A percentile compares a stretch with the other conserved stretches of the same genome.
Evolutionary conservation across 2,329 filamentous ascomycete genomes (phyloP).

Genomic region (Trichoderma simmonsii): DNA sequence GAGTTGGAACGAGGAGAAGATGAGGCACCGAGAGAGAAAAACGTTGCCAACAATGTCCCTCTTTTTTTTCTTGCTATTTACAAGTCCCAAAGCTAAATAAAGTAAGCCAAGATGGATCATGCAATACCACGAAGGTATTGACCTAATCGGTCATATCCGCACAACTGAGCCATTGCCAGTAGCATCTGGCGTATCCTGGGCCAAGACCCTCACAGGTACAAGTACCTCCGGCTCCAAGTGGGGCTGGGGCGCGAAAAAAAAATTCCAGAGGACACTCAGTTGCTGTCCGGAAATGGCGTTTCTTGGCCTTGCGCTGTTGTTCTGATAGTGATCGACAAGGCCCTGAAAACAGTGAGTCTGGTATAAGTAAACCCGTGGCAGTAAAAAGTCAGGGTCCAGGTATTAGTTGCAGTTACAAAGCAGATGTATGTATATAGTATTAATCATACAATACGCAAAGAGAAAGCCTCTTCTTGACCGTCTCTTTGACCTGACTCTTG

Average conservation of each 20-base stretch:
- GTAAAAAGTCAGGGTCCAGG: background rate
- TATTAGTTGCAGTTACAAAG: background rate
- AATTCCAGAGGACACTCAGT: background rate
- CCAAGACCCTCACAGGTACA: background rate
- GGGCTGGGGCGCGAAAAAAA: background rate
- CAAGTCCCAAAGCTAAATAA: background rate
- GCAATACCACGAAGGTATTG: conserved; percentile 1
- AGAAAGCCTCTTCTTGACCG: background rate
- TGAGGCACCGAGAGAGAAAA: background rate
- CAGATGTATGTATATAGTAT: background rate
- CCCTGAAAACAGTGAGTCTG: background rate
- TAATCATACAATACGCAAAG: background rate
- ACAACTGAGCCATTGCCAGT: background rate
- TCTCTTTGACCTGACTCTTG: background rate
- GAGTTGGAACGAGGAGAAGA: background rate
- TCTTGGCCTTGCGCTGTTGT: background rate
- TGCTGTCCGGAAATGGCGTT: background rate
- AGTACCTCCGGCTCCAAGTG: background rate
- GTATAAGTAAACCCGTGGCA: background rate
- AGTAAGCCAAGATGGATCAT: background rate
- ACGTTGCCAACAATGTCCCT: background rate
- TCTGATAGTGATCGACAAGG: background rate
- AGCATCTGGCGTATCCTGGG: background rate
- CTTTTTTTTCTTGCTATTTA: background rate
- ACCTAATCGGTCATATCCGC: background rate